Base-by-base conservation (phyloP, 2,329 filamentous ascomycete species). In the Trichoderma sp. region DNA sequence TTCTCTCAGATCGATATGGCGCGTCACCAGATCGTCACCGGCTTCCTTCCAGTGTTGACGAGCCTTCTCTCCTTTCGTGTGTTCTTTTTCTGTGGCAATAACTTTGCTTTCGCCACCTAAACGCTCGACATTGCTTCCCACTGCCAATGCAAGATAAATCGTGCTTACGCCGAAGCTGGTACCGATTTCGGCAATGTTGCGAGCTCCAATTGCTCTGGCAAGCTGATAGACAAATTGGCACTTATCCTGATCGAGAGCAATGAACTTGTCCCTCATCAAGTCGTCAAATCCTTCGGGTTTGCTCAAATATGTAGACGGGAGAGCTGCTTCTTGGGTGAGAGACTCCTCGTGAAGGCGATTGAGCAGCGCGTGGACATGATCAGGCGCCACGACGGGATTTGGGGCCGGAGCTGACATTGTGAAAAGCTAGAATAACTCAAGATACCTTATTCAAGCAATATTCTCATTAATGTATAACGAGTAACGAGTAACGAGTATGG, bases 141-240 rank as follows among this genome's bases (percentile, higher is more conserved):
- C 89, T 0, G 90, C 91, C 3, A 92, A 83, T 0, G 90, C 89
- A 9, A 92, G 86, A 77, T 91, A 92, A 69, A 92, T 91, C 0
- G 90, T 92, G 71, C 88, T 90, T 2, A 93, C 88, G 12, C 91
- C 91, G 74, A 90, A 92, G 69, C 87, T 89, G 0, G 91, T 92
- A 0, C 91, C 91, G 0, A 89, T 90, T 79, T 92, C 91, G 67
- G 92, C 87, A n/a, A 92, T 83, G 41, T 86, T 86, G 1, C 83
- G 84, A 0, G 90, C 90, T 2, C 86, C 85, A 2, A 83, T 87
- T 29, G 86, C 84, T 3, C 86, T 85, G 3, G 86, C 81, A 0
- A 92, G 84, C 16, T 89, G 86, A 79, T 92, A 92, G 7, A 90
- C 82, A 68, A 91, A 86, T 8, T 87, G 83, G 77, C 87, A 88